Base-by-base conservation (phyloP, 495 filamentous ascomycete genomes). In the Trichocladium antarcticum region DNA sequence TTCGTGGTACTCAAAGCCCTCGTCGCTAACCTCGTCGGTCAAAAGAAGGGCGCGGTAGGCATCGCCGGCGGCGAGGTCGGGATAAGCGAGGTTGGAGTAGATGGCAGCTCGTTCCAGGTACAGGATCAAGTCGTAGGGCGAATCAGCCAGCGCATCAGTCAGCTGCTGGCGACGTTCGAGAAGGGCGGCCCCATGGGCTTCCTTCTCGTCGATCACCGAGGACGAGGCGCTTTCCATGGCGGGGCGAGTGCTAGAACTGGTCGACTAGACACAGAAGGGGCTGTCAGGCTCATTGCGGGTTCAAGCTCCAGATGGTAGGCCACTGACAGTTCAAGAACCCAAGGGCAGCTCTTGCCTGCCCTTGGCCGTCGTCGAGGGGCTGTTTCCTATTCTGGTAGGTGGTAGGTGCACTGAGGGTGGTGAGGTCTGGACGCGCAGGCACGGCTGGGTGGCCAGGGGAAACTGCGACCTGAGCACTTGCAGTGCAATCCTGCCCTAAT, bases 31-130 rank as follows among this genome's bases (percentile, higher is more conserved):
- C 45, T 90, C 87, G 57, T 98, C 92, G 16, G 82, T 71, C 36
- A 97, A 70, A 10, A 95, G 78, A 2, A 98, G 75, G 1, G 89
- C 87, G 36, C 85, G 81, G 63, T 98, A 97, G 1, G 87, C 85
- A 65, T 95, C 92, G 35, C 87, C 87, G 21, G 84, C 83, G 3
- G 87, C 87, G 14, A 98, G 74, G 63, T 98, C 92, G 2, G 86
- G 87, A 64, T 92, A 96, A 29, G 80, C 85, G 27, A 96, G 76
- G 46, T 80, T 63, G 34, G 81, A 71, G 63, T 95, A 80, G 24
- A 81, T 69, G 24, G 75, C 64, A 22, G 87, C 84, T 21, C 89
- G 78, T 50, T 80, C 70, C 36, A 94, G 70, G 58, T 90, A 87
- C 15, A 80, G 71, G 44, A 83, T 73, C n/a, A 87, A 70, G 57